Percentiles rank a stretch among this genome's conserved stretches.
Evolutionary conservation across 345 rosid species (phyloP).

Genomic region (Citrus cavaleriei): DNA sequence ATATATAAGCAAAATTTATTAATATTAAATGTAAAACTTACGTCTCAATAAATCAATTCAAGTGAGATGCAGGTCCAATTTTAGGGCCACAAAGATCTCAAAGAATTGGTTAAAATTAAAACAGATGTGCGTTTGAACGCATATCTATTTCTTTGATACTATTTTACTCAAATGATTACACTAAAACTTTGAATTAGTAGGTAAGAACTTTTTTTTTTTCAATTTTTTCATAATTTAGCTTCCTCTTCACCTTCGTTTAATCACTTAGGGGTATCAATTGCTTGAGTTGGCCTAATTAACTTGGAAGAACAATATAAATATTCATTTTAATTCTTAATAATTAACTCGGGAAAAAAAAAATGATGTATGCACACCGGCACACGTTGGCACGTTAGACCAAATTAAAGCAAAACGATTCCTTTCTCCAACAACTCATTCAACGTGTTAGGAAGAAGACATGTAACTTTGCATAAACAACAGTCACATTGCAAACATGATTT

Average conservation of each 20-base stretch:
- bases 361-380: not conserved
- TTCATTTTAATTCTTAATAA: not conserved
- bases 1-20: not conserved
- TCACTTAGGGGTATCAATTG: constrained; percentile 1
- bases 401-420: not conserved
- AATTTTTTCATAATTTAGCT: not conserved
- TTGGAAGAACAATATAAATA: not conserved
- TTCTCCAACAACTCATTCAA: not conserved
- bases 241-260: not conserved
- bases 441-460: not conserved
- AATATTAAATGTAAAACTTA: too few species aligned
- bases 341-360: too few species aligned
- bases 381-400: not conserved
- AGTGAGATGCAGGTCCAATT: not conserved
- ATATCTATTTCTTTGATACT: too few species aligned
- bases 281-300: not conserved
- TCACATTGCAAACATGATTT: constrained; percentile 17
- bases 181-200: too few species aligned
- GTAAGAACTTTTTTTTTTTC: too few species aligned
- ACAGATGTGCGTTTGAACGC: too few species aligned
- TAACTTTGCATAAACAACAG: constrained; percentile 7
- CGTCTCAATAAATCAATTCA: too few species aligned
- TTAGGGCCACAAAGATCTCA: not conserved
- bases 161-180: too few species aligned
- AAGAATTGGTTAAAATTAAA: not conserved